Percentiles rank a stretch among this genome's conserved stretches.
phyloP scores from a whole-genome alignment of 768 basidiomycete species.

The Chalciporus piperatus region DNA sequence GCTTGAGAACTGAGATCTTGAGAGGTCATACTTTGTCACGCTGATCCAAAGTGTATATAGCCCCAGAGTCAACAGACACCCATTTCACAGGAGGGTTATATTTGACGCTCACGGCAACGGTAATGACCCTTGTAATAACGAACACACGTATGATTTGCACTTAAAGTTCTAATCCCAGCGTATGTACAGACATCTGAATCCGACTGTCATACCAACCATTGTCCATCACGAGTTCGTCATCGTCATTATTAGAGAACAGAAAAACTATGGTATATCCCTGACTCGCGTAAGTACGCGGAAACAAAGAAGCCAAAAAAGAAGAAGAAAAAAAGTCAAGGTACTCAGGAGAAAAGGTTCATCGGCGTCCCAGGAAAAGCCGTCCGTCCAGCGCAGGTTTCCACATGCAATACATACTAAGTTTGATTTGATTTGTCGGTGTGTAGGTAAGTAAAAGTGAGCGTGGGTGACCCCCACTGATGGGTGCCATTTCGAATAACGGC shows the following conservation, averaged over 20 bases:
- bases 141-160: background rate
- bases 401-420: slow-evolving; percentile 21
- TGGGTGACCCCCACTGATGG: slow-evolving; percentile 10
- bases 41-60: background rate
- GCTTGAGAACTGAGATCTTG: too few species aligned
- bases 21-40: slow-evolving; percentile 12
- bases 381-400: slow-evolving; percentile 27
- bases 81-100: background rate
- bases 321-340: slow-evolving; percentile 16
- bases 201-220: background rate
- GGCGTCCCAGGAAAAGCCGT: slow-evolving; percentile 22
- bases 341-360: slow-evolving; percentile 14
- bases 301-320: slow-evolving; percentile 15
- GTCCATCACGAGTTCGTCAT: slow-evolving; percentile 6
- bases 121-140: background rate
- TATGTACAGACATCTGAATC: background rate
- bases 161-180: background rate
- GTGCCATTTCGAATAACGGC: slow-evolving; percentile 1
- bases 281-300: slow-evolving; percentile 15
- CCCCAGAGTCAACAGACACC: background rate
- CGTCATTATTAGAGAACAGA: slow-evolving; percentile 27
- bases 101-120: background rate
- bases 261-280: slow-evolving; percentile 26
- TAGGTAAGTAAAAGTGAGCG: slow-evolving; percentile 20
- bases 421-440: slow-evolving; percentile 7